These are phyloP conservation scores for Alternaria metachromatica DNA, from an alignment of 2,329 filamentous ascomycete species.

Conservation along the genomic window DNA sequence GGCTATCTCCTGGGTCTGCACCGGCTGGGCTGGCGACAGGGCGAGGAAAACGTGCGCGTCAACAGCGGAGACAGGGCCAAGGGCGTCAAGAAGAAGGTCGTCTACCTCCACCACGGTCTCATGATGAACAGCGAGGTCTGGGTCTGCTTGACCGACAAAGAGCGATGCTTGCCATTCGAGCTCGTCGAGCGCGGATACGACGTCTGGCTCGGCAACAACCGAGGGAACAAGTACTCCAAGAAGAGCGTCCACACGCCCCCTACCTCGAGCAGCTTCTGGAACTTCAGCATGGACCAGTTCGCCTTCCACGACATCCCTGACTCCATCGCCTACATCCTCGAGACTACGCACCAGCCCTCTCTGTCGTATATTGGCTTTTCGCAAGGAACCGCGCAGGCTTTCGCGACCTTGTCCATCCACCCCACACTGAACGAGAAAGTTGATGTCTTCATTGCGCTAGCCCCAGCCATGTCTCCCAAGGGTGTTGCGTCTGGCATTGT, in stretches of 20 bases:
- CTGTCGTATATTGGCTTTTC: constrained; percentile 97
- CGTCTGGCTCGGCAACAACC: constrained; percentile 97
- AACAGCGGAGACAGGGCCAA: constrained; percentile 69
- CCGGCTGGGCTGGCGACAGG: constrained; percentile 80
- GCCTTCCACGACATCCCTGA: constrained; percentile 97
- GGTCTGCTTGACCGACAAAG: constrained; percentile 87
- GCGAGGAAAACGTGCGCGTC: constrained; percentile 79
- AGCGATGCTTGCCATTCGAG: constrained; percentile 86
- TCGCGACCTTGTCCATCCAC: constrained; percentile 90
- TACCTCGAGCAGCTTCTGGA: constrained; percentile 82
- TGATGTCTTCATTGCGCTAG: constrained; percentile 94
- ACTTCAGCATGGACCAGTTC: constrained; percentile 98
- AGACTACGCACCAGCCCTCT: constrained; percentile 80
- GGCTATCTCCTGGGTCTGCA: constrained; percentile 92
- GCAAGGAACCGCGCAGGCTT: constrained; percentile 95
- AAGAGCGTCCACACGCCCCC: constrained; percentile 83
- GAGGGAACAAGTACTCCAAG: constrained; percentile 99
- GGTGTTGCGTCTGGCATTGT: constrained; percentile 90
- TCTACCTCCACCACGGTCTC: constrained; percentile 93
- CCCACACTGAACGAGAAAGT: constrained; percentile 90
- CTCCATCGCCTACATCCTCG: constrained; percentile 88
- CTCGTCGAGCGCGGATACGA: constrained; percentile 92
- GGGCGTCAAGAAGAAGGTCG: constrained; percentile 75
- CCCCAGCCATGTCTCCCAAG: constrained; percentile 94
- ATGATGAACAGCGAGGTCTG: constrained; percentile 99